Evolutionary conservation across 495 filamentous ascomycete genomes (phyloP).

Genomic region (Hypoxylon fuscum): DNA sequence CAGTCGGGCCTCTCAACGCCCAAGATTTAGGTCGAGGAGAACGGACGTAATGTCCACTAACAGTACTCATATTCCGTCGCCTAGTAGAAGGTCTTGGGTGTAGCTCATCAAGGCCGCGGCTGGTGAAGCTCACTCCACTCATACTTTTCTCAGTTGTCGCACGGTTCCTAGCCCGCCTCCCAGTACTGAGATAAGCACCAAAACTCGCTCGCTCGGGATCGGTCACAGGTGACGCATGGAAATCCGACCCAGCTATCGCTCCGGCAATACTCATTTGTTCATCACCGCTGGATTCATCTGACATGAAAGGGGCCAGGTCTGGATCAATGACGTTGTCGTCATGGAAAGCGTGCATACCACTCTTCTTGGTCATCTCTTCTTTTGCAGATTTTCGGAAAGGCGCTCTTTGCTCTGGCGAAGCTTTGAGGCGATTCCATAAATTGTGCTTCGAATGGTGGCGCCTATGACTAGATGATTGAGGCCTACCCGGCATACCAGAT

Average conservation of each 20-base stretch:
- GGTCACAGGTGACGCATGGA: constrained; percentile 50
- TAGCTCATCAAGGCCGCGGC: constrained; percentile 62
- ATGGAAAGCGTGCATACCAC: constrained; percentile 88
- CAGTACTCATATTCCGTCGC: constrained; percentile 80
- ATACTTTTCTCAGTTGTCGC: constrained; percentile 72
- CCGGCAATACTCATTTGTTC: constrained; percentile 89
- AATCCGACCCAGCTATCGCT: constrained; percentile 64
- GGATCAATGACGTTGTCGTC: constrained; percentile 98
- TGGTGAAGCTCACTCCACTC: constrained; percentile 67
- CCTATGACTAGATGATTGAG: constrained; percentile 80
- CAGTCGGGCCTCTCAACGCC: constrained; percentile 51
- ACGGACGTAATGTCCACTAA: constrained; percentile 70
- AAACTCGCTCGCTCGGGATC: constrained; percentile 61
- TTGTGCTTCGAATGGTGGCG: constrained; percentile 89
- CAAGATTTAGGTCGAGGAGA: constrained; percentile 70
- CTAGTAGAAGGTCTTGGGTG: constrained; percentile 67
- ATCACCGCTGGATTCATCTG: constrained; percentile 91
- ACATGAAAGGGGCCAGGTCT: constrained; percentile 93
- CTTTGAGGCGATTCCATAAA: constrained; percentile 68
- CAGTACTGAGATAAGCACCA: constrained; percentile 65
- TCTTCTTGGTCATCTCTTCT: constrained; percentile 66
- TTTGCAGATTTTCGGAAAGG: constrained; percentile 85
- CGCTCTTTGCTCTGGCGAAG: constrained; percentile 70
- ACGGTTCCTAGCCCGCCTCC: constrained; percentile 76
- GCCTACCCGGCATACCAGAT: constrained; percentile 69